A percentile compares a stretch with the other conserved stretches of the same genome.
Evolutionary conservation across 2,329 filamentous ascomycete species (phyloP).

Genomic region (Fusarium citri): DNA sequence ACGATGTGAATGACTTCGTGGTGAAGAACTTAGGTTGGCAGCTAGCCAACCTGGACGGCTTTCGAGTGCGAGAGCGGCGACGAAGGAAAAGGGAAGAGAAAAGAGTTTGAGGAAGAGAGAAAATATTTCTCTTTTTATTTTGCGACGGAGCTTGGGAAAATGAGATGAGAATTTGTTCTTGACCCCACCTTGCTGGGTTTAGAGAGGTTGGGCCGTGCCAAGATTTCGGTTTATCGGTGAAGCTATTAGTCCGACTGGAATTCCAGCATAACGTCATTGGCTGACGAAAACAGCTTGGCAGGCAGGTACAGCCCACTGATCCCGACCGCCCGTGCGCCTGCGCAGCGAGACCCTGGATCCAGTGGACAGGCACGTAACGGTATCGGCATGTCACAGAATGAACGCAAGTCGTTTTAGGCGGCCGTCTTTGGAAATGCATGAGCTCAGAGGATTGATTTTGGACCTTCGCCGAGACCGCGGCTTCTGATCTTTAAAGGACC

Average conservation of each 20-base stretch:
- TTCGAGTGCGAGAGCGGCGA: slow-evolving; percentile 42
- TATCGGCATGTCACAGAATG: slow-evolving; percentile 16
- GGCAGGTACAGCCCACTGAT: slow-evolving; percentile 16
- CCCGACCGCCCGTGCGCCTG: not conserved
- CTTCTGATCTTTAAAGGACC: slow-evolving; percentile 19
- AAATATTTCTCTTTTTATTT: slow-evolving; percentile 43
- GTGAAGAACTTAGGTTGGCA: slow-evolving; percentile 53
- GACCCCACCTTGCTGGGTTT: slow-evolving; percentile 42
- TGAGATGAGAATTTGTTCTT: slow-evolving; percentile 50
- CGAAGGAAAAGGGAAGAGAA: slow-evolving; percentile 31
- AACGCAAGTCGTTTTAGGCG: slow-evolving; percentile 21
- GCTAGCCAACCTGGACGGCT: slow-evolving; percentile 55
- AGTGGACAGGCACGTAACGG: slow-evolving; percentile 14
- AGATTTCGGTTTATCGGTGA: slow-evolving; percentile 18
- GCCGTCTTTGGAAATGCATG: slow-evolving; percentile 25
- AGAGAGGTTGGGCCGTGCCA: slow-evolving; percentile 45
- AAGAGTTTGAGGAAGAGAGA: slow-evolving; percentile 25
- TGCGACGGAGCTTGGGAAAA: slow-evolving; percentile 43
- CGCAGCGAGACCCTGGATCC: slow-evolving; percentile 35
- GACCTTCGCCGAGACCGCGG: slow-evolving; percentile 17
- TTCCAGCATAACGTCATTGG: slow-evolving; percentile 42
- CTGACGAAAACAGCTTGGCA: slow-evolving; percentile 40
- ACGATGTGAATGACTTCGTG: slow-evolving; percentile 57
- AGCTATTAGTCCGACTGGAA: slow-evolving; percentile 29
- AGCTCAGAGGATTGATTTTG: slow-evolving; percentile 26